phyloP scores from a whole-genome alignment of 2,329 filamentous ascomycete genomes.

The Macrophomina tecta region DNA sequence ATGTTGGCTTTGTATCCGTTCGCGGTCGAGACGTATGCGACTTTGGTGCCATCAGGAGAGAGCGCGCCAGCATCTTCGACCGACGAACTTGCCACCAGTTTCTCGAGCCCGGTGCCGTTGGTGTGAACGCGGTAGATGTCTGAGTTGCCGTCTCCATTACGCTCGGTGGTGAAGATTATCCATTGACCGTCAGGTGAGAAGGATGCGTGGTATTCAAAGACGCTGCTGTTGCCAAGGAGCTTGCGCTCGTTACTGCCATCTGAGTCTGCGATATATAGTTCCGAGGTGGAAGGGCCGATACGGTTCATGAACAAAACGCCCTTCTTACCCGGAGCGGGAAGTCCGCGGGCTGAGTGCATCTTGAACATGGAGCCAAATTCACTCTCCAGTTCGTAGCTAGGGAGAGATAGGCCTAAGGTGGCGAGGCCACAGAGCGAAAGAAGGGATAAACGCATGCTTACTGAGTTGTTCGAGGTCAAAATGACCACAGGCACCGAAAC shows the following conservation, averaged over 20 bases:
- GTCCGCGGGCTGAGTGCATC: slow-evolving; percentile 26
- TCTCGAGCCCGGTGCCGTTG: slow-evolving; percentile 46
- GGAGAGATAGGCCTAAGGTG: not conserved
- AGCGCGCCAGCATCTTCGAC: slow-evolving; percentile 48
- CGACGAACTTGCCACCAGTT: slow-evolving; percentile 42
- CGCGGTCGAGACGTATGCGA: slow-evolving; percentile 51
- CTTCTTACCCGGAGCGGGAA: slow-evolving; percentile 31
- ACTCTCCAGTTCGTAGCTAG: not conserved
- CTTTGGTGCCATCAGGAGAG: slow-evolving; percentile 46
- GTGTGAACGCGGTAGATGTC: slow-evolving; percentile 48
- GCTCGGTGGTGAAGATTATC: slow-evolving; percentile 51
- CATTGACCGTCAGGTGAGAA: slow-evolving; percentile 49
- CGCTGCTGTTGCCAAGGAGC: slow-evolving; percentile 37
- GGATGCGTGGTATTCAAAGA: slow-evolving; percentile 49
- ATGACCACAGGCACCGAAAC: not conserved
- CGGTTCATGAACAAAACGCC: slow-evolving; percentile 44
- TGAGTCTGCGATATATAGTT: slow-evolving; percentile 43
- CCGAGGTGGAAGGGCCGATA: slow-evolving; percentile 41
- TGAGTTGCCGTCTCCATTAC: slow-evolving; percentile 48
- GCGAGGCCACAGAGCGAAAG: slow-evolving; percentile 14
- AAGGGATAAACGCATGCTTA: not conserved
- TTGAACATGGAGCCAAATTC: slow-evolving; percentile 14
- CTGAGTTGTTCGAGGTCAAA: not conserved
- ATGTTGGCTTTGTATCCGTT: slow-evolving; percentile 47
- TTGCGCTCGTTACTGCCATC: slow-evolving; percentile 48